A percentile compares a stretch with the other conserved stretches of the same genome.
phyloP scores from a whole-genome alignment of 129 eudicot species.

The Tanacetum coccineum region DNA sequence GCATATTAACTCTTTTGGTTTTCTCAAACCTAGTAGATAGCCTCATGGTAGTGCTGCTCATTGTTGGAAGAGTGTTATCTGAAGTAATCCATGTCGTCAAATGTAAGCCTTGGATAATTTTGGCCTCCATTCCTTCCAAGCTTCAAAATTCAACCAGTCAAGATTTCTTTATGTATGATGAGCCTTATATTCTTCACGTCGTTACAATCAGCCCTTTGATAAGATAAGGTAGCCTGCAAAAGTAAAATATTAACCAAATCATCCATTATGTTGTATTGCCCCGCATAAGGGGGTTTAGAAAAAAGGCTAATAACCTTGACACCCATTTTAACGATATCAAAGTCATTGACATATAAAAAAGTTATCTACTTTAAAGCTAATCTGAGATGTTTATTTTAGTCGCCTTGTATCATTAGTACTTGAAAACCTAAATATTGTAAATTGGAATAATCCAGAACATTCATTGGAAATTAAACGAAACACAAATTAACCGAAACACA shows the following conservation, averaged over 20 bases:
- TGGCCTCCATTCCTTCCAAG: constrained; percentile 49
- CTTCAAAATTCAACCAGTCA: constrained; percentile 9
- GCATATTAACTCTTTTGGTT: constrained; percentile 26
- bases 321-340: too few relatives aligned
- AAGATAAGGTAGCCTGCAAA: background rate
- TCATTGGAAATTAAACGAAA: too few relatives aligned
- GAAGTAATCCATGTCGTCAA: constrained; percentile 41
- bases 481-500: too few relatives aligned
- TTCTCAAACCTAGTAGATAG: constrained; percentile 37
- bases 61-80: constrained; percentile 32
- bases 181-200: background rate
- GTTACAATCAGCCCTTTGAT: background rate
- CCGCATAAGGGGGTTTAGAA: too few relatives aligned
- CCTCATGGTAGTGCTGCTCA: constrained; percentile 35
- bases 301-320: too few relatives aligned
- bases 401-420: too few relatives aligned
- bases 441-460: too few relatives aligned
- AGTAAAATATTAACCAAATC: background rate
- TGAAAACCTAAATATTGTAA: too few relatives aligned
- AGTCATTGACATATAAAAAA: too few relatives aligned
- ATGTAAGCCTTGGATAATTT: constrained; percentile 39
- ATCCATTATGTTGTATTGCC: background rate
- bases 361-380: too few relatives aligned
- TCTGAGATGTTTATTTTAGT: too few relatives aligned
- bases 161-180: background rate